Base-by-base conservation (phyloP, 352 stramenopile genomes). In the Globisporangium yorkense region DNA sequence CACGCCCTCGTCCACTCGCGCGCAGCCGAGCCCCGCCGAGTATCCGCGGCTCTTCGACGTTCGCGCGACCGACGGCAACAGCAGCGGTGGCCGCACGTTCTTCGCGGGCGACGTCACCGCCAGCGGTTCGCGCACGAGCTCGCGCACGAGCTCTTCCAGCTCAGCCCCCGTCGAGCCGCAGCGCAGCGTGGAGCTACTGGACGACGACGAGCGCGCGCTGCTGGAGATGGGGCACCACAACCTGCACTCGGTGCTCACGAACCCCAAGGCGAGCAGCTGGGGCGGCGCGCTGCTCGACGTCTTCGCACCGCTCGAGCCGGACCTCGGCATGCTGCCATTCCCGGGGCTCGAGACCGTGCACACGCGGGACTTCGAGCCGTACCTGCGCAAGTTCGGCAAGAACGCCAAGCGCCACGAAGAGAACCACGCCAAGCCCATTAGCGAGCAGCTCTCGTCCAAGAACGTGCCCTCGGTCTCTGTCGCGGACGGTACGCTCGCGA, bases 181-280 rank as follows among this genome's bases (percentile, higher is more conserved):
- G 2, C 62, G 50, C 58, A 75, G 35, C 37, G 62, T 66, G 20
- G 64, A 79, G 27, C 62, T 61, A 54, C 60, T 76, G 40, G 68
- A 72, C 39, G 82, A 88, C 40, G 80, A 92, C 52, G 79, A 88
- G 27, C 73, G 71, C 47, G 77, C 81, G 39, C 87, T 87, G 59
- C 54, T 91, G 13, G 68, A 71, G 10, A 74, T 89, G 56, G 85
- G 62, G 37, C 77, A 91, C 39, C 83, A 95, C 63, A 95, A 95
- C 55, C 59, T 95, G 29, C 81, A 95, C 68, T 93, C 85, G 33
- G 85, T 95, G 53, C 68, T 95, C 39, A 88, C 78, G 0, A 91
- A 92, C 49, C 85, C 85, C 5, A 87, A 89, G 56, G 80, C 74
- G 6, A 81, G 57, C 47, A 84, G 81, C 64, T 94, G 84, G 84